Evolutionary conservation across 257 asterid genomes (phyloP).

Genomic region (Lantana camara): DNA sequence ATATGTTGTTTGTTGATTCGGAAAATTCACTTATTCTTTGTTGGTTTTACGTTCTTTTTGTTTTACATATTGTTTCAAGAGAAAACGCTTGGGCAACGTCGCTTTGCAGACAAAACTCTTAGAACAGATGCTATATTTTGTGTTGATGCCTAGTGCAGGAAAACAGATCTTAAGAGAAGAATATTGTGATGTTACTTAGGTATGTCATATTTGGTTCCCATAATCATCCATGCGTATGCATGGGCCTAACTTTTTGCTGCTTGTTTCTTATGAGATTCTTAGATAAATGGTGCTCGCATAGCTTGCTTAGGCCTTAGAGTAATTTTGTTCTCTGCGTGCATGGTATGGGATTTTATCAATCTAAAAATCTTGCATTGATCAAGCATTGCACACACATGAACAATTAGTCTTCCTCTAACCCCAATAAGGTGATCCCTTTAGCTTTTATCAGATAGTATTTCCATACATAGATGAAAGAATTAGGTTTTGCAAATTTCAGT

Average conservation of each 20-base stretch:
- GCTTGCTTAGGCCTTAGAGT: too few relatives aligned
- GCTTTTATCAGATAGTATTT: slow-evolving; percentile 84
- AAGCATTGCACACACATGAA: slow-evolving; percentile 2
- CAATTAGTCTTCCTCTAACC: slow-evolving; percentile 76
- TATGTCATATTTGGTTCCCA: slow-evolving; percentile 27
- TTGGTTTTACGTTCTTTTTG: slow-evolving; percentile 7
- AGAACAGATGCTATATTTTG: slow-evolving; percentile 95
- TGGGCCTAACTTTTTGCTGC: too few relatives aligned
- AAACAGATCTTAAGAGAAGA: slow-evolving; percentile 98
- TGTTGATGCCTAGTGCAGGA: slow-evolving; percentile 93
- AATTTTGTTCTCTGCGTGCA: slow-evolving; percentile 6
- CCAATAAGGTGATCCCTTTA: slow-evolving; percentile 91
- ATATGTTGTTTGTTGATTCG: too few relatives aligned
- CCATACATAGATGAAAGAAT: slow-evolving; percentile 45
- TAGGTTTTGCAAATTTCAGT: slow-evolving; percentile 19
- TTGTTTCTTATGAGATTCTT: too few relatives aligned
- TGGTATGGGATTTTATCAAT: slow-evolving; percentile 5
- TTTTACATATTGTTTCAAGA: not conserved
- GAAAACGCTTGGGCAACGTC: slow-evolving; percentile 11
- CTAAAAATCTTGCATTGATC: not conserved
- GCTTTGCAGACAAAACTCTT: slow-evolving; percentile 76
- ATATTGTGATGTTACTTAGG: slow-evolving; percentile 96
- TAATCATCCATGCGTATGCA: not conserved
- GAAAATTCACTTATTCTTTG: too few relatives aligned
- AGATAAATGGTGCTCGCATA: too few relatives aligned